Evolutionary conservation across 2,329 filamentous ascomycete genomes (phyloP).

Genomic region (Lithohypha guttulata): DNA sequence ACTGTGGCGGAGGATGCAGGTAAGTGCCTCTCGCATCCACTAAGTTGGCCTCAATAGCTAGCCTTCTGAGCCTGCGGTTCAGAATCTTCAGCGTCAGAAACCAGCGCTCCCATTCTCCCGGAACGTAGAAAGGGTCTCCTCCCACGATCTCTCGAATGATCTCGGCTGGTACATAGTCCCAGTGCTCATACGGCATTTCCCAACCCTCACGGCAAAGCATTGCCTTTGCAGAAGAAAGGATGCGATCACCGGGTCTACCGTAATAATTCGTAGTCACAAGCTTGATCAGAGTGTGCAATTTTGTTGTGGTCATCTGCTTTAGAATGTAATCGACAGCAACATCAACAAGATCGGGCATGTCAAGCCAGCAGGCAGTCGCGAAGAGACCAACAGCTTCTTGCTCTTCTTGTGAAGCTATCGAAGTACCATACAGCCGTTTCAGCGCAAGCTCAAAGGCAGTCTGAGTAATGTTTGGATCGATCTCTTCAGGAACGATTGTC

Average conservation of each 20-base stretch:
- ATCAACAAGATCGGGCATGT: conserved; percentile 47
- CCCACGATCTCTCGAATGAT: conserved; percentile 49
- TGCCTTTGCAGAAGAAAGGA: conserved; percentile 46
- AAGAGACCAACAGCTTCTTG: conserved; percentile 44
- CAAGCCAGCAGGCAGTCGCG: conserved; percentile 47
- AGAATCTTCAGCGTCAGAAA: conserved; percentile 44
- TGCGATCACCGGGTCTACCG: conserved; percentile 43
- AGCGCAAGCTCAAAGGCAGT: conserved; percentile 44
- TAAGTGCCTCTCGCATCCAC: conserved; percentile 34
- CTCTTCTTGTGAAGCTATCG: conserved; percentile 40
- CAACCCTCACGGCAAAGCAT: conserved; percentile 48
- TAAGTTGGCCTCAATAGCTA: conserved; percentile 39
- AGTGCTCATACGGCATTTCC: conserved; percentile 41
- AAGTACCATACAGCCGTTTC: conserved; percentile 43
- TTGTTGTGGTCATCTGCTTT: conserved; percentile 43
- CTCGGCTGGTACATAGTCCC: conserved; percentile 49
- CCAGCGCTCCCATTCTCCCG: conserved; percentile 49
- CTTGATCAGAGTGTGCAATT: conserved; percentile 39
- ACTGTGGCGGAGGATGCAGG: conserved; percentile 37
- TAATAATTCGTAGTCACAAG: conserved; percentile 48
- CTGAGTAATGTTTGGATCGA: conserved; percentile 44
- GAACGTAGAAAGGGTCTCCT: conserved; percentile 48
- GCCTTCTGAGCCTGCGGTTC: conserved; percentile 39
- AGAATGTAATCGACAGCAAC: conserved; percentile 44
- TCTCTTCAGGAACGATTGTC: conserved; percentile 42